Evolutionary conservation across 2,329 filamentous ascomycete genomes (phyloP).

Genomic region (Aspergillus sp.): DNA sequence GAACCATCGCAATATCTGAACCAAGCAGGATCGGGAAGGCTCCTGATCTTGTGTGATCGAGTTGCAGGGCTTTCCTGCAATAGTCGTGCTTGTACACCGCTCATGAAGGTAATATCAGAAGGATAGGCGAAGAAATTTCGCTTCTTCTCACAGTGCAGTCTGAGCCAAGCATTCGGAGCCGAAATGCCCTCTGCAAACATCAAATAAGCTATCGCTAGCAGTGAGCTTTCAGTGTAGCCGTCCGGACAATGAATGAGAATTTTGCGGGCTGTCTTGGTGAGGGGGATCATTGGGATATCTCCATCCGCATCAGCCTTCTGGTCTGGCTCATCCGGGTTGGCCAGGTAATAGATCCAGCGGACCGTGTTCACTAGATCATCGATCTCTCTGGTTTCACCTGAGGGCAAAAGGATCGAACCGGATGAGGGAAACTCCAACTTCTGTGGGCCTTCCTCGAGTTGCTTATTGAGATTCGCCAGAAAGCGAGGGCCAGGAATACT

Average conservation of each 20-base stretch:
- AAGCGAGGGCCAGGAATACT: slow-evolving; percentile 70
- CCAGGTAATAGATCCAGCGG: slow-evolving; percentile 83
- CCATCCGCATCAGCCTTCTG: slow-evolving; percentile 53
- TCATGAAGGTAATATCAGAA: slow-evolving; percentile 82
- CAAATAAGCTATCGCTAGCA: slow-evolving; percentile 86
- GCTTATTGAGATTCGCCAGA: slow-evolving; percentile 64
- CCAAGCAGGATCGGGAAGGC: slow-evolving; percentile 68
- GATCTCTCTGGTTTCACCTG: slow-evolving; percentile 78
- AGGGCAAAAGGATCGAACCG: slow-evolving; percentile 84
- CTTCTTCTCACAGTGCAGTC: slow-evolving; percentile 74
- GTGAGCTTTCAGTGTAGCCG: slow-evolving; percentile 91
- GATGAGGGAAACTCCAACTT: slow-evolving; percentile 86
- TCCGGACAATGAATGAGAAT: slow-evolving; percentile 92
- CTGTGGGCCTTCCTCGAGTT: slow-evolving; percentile 53
- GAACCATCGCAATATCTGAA: slow-evolving; percentile 83
- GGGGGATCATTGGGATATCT: slow-evolving; percentile 56
- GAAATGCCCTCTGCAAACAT: slow-evolving; percentile 85
- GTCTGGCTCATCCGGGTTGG: slow-evolving; percentile 59
- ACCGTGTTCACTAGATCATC: slow-evolving; percentile 84
- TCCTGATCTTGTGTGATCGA: slow-evolving; percentile 24
- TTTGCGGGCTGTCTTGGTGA: slow-evolving; percentile 56
- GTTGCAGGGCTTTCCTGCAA: slow-evolving; percentile 55
- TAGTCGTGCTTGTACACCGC: slow-evolving; percentile 72
- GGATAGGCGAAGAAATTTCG: slow-evolving; percentile 97
- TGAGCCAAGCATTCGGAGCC: slow-evolving; percentile 82